A percentile compares a stretch with the other conserved stretches of the same genome.
Conservation (phyloP, 1,139 yeast species). For the Pichia sp. region DNA sequence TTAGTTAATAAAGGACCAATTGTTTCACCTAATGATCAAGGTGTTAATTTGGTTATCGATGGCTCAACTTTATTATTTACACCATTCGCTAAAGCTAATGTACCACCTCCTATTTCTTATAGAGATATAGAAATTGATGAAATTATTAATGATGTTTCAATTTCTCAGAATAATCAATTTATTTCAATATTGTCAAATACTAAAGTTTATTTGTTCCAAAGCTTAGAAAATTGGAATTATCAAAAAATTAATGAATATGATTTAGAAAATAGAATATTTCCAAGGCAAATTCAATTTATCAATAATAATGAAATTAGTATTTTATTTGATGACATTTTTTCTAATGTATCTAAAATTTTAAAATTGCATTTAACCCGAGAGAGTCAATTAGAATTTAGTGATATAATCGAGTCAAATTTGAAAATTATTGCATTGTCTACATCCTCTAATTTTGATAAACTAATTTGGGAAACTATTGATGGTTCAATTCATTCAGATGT, state of each 20-base stretch:
- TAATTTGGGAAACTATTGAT: conserved; percentile 57
- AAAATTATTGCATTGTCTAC: conserved; percentile 52
- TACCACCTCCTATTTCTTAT: conserved; percentile 90
- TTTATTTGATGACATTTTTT: conserved; percentile 39
- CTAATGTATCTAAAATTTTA: conserved; percentile 6
- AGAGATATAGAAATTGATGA: conserved; percentile 53
- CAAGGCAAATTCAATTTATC: conserved; percentile 61
- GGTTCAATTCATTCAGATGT: conserved; percentile 45
- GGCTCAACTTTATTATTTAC: conserved; percentile 70
- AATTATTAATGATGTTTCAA: conserved; percentile 59
- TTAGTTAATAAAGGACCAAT: conserved; percentile 66
- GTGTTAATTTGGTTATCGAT: conserved; percentile 77
- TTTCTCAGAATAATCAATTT: conserved; percentile 51
- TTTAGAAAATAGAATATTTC: conserved; percentile 32
- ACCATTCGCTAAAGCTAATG: conserved; percentile 78
- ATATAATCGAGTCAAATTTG: conserved; percentile 41
- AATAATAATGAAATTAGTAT: conserved; percentile 47
- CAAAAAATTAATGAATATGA: conserved; percentile 36
- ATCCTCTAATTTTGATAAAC: conserved; percentile 45
- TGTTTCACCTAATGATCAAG: conserved; percentile 60
- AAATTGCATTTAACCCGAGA: not conserved
- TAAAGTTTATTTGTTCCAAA: too few species aligned
- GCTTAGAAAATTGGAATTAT: conserved; percentile 36
- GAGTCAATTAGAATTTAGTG: conserved; percentile 24
- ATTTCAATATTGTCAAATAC: conserved; percentile 54